phyloP scores from a whole-genome alignment of 148 eudicot genomes.

The Selenicereus undatus region DNA sequence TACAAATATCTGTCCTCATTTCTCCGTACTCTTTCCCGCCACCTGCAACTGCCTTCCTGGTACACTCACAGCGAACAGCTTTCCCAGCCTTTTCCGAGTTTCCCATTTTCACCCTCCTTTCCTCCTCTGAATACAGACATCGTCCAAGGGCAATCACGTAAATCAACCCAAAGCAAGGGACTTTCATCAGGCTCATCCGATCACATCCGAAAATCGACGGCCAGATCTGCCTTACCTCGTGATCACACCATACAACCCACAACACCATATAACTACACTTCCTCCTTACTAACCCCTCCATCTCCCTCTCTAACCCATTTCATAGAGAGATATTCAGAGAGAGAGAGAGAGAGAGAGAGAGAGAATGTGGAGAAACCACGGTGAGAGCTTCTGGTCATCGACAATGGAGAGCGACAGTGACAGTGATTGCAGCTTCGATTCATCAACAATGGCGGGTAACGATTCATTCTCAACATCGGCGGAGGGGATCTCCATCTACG shows the following conservation, averaged over 20 bases:
- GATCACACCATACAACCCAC: background rate
- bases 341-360: slow-evolving; percentile 1
- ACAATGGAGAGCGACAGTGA: background rate
- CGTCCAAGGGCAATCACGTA: too few relatives aligned
- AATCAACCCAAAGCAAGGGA: too few relatives aligned
- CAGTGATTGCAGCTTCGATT: background rate
- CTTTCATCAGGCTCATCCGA: too few relatives aligned
- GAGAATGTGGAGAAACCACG: background rate
- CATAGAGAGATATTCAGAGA: background rate
- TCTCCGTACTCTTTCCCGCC: too few relatives aligned
- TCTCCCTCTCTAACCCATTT: background rate
- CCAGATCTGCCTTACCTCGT: background rate
- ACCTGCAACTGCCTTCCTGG: too few relatives aligned
- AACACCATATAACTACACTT: background rate
- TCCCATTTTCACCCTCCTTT: too few relatives aligned
- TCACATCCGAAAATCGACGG: background rate
- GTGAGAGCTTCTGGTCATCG: background rate
- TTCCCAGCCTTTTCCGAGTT: too few relatives aligned
- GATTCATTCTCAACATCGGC: too few relatives aligned
- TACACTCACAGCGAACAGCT: too few relatives aligned
- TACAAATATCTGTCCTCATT: too few relatives aligned
- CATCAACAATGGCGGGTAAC: background rate
- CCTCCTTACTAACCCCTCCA: background rate
- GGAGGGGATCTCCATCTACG: background rate
- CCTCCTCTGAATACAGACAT: too few relatives aligned